A percentile compares a stretch with the other conserved stretches of the same genome.
These are phyloP conservation scores for Naegleria gruberi DNA, from an alignment of 208 protist species.

Conservation along the genomic window DNA sequence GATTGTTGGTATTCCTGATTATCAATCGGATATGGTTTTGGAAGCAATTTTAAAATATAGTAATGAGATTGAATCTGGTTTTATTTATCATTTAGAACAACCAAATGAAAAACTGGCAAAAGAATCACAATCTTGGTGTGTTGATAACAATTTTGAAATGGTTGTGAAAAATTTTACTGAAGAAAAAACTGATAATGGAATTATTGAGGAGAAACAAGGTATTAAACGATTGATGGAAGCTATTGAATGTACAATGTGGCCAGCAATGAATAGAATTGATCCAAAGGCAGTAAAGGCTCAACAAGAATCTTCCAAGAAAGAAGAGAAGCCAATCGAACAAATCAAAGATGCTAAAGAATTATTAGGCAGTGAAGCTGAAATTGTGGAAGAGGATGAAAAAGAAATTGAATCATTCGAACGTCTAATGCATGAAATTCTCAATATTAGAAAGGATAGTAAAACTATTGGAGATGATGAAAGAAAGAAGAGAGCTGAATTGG, in stretches of 20 bases:
- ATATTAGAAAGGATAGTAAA: background rate
- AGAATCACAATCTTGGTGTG: background rate
- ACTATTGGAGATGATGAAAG: background rate
- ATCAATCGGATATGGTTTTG: background rate
- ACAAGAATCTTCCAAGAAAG: background rate
- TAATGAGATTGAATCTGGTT: background rate
- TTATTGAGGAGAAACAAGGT: background rate
- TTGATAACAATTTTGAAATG: background rate
- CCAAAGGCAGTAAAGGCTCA: background rate
- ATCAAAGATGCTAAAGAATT: too few relatives aligned
- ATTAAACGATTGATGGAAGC: background rate
- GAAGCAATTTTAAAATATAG: background rate
- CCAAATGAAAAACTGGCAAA: background rate
- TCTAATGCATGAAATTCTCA: background rate
- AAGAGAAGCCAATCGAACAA: background rate
- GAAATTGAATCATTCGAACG: background rate
- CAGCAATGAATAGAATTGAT: background rate
- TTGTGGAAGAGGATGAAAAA: background rate
- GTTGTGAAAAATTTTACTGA: background rate
- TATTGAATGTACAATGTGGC: background rate
- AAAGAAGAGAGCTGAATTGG: background rate
- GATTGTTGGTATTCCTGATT: background rate
- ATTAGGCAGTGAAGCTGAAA: too few relatives aligned
- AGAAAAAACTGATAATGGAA: background rate
- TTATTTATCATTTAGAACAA: background rate